phyloP scores from a whole-genome alignment of 371 early-diverging fungal species.

The Rhizopus microsporus region DNA sequence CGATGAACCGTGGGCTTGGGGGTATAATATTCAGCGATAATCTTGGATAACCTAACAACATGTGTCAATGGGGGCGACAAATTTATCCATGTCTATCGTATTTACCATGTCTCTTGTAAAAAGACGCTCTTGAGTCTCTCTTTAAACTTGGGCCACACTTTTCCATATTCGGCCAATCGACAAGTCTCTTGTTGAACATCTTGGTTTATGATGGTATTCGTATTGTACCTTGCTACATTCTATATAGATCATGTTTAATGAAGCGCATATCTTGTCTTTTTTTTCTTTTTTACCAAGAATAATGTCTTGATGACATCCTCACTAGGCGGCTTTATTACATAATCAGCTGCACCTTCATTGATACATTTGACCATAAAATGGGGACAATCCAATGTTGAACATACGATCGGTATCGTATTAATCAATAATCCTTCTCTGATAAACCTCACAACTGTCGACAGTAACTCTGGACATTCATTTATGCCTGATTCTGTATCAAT shows the following conservation, averaged over 20 bases:
- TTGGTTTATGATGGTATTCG: not conserved
- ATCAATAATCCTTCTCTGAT: slow-evolving; percentile 12
- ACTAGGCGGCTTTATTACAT: slow-evolving; percentile 54
- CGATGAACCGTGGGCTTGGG: slow-evolving; percentile 28
- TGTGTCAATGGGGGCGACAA: not conserved
- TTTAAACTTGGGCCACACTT: slow-evolving; percentile 37
- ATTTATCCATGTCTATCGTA: not conserved
- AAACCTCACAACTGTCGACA: slow-evolving; percentile 15
- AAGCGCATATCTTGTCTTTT: not conserved
- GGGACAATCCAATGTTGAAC: slow-evolving; percentile 34
- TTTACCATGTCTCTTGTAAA: slow-evolving; percentile 31
- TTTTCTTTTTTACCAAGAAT: slow-evolving; percentile 48
- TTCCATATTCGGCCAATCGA: slow-evolving; percentile 14
- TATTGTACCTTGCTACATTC: slow-evolving; percentile 33
- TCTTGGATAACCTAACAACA: slow-evolving; percentile 26
- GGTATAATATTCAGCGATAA: slow-evolving; percentile 40
- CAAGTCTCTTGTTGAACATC: not conserved
- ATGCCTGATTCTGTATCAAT: slow-evolving; percentile 24
- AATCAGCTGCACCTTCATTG: slow-evolving; percentile 59
- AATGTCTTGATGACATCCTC: slow-evolving; percentile 52
- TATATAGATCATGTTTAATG: slow-evolving; percentile 1
- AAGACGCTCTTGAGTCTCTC: slow-evolving; percentile 41
- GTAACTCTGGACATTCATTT: slow-evolving; percentile 24
- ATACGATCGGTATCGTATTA: slow-evolving; percentile 31
- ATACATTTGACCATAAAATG: slow-evolving; percentile 49